These are phyloP conservation scores for Rhizopus arrhizus DNA, from an alignment of 371 early-diverging fungal species.

Conservation along the genomic window DNA sequence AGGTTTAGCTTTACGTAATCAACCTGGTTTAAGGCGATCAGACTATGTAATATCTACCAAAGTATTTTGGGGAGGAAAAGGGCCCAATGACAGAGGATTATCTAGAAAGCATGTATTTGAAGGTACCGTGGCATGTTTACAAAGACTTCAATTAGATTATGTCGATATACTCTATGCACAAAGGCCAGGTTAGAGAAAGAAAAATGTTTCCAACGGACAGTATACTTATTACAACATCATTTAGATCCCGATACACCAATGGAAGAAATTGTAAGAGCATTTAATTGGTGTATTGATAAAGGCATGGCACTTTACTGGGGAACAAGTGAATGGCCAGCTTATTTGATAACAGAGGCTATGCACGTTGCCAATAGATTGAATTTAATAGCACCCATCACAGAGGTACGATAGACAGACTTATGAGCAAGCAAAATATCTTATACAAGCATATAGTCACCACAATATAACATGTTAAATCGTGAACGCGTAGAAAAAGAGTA, in stretches of 20 bases:
- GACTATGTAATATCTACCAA: conserved; percentile 84
- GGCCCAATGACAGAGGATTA: conserved; percentile 82
- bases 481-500: conserved; percentile 83
- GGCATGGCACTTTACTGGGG: conserved; percentile 89
- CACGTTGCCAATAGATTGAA: conserved; percentile 68
- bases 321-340: conserved; percentile 84
- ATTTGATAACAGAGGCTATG: conserved; percentile 79
- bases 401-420: conserved; percentile 29
- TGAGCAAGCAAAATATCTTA: not conserved
- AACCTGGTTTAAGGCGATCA: conserved; percentile 66
- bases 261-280: conserved; percentile 87
- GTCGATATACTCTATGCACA: conserved; percentile 86
- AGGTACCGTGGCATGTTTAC: conserved; percentile 75
- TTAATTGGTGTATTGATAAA: conserved; percentile 82
- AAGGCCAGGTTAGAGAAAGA: conserved; percentile 60
- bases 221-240: not conserved
- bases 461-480: conserved; percentile 87
- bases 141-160: conserved; percentile 76
- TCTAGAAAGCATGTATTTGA: conserved; percentile 87
- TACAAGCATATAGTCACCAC: conserved; percentile 66
- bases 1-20: conserved; percentile 73
- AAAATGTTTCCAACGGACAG: not conserved
- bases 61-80: conserved; percentile 81
- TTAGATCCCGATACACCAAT: conserved; percentile 66
- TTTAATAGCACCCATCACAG: conserved; percentile 70